Conservation (phyloP, 108 stramenopile genomes). For the Parmales sp. region DNA sequence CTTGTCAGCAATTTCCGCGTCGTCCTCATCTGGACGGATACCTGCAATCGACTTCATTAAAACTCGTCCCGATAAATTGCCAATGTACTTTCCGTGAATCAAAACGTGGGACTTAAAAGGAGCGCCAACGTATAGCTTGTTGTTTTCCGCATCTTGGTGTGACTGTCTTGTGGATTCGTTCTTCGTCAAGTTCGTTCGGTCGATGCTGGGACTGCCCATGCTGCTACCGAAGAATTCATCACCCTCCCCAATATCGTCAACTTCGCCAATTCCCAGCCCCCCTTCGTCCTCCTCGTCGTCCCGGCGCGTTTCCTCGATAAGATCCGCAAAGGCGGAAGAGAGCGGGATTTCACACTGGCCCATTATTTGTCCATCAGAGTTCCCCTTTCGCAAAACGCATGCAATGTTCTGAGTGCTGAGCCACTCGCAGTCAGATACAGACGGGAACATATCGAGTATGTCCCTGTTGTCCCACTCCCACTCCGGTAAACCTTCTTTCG, state of each 20-base stretch:
- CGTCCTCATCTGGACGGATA: neutral
- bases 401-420: neutral
- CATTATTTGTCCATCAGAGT: neutral
- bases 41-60: neutral
- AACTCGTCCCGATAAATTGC: neutral
- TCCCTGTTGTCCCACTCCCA: constrained; percentile 9
- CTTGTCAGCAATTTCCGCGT: constrained; percentile 9
- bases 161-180: no score
- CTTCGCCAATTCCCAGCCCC: neutral
- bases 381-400: neutral
- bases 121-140: no score
- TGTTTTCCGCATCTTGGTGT: no score
- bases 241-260: no score
- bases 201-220: no score
- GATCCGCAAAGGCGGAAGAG: neutral
- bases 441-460: constrained; percentile 1
- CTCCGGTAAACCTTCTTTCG: neutral
- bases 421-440: constrained; percentile 3
- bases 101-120: neutral
- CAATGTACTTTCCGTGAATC: neutral
- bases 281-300: neutral
- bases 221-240: no score
- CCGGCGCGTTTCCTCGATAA: neutral
- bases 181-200: no score
- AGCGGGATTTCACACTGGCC: constrained; percentile 10